Evolutionary conservation across 768 basidiomycete species (phyloP), one percentile per base, ranked within the genome.

Genomic region (Dendrothele bispora): DNA sequence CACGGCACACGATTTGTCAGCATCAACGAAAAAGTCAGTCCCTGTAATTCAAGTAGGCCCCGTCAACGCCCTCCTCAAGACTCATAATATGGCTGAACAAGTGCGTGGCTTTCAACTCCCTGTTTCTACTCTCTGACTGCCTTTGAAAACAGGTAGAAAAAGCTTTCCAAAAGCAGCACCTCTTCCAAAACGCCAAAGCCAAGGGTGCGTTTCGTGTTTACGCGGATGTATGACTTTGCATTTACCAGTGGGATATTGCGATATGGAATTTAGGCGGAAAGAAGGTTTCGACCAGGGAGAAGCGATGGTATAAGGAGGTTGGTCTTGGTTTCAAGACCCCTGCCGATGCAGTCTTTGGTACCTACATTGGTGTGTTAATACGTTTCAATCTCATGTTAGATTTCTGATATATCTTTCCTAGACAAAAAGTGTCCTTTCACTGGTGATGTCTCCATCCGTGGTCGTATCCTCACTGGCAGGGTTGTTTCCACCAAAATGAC

Each of bases 401-500:
- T n/a, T n/a, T n/a, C 43, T 54, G 38, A 39, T 25, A 36, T 40
- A 14, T 21, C 15, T 25, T 35, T 35, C 60, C n/a, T n/a, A 93
- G 97, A 99, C 83, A 98, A 98, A 81, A 99, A 99, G 76, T 99
- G 97, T 78, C 97, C 97, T 22, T 99, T 98, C 82, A 95, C 92
- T 56, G 91, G 95, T 55, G 78, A 93, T 58, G 77, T 99, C 61
- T 98, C 97, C 48, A 99, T 99, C 69, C 95, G 97, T 66, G 97
- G 97, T 47, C 95, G 97, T 62, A 99, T 99, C 74, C 77, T 99
- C 54, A 95, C 94, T 41, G 97, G 97, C 69, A 91, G 91, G 70
- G 95, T 99, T 53, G 78, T 98, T 52, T 98, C 95, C 44, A 97
- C 95, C 39, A 99, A 99, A 82, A 98, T 99, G 97, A 95, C 88